Percentiles rank a stretch among this genome's conserved stretches.
These are phyloP conservation scores for Globisporangium cylindrosporum DNA, from an alignment of 352 stramenopile species.

Conservation along the genomic window DNA sequence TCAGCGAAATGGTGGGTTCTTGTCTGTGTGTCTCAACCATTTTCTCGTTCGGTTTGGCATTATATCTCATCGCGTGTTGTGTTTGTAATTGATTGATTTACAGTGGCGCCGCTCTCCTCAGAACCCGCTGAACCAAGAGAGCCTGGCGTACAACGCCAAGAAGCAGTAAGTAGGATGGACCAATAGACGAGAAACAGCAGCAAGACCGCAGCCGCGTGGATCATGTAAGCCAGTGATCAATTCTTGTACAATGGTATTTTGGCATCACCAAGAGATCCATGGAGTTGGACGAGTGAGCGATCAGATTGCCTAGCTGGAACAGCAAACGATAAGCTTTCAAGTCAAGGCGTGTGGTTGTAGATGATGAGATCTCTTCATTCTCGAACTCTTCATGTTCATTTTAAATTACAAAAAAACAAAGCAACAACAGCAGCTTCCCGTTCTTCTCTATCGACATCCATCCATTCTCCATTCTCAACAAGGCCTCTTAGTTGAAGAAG, in stretches of 20 bases:
- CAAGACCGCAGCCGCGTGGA: background rate
- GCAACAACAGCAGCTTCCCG: background rate
- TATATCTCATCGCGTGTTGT: background rate
- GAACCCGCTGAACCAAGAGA: background rate
- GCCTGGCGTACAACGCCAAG: background rate
- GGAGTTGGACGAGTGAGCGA: too few relatives aligned
- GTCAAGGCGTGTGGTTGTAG: background rate
- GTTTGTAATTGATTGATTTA: background rate
- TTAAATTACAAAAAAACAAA: constrained; percentile 2
- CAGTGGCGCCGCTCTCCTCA: background rate
- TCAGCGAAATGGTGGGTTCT: background rate
- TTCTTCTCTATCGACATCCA: background rate
- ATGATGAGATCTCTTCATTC: background rate
- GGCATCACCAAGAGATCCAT: too few relatives aligned
- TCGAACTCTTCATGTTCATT: background rate
- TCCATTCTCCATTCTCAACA: background rate
- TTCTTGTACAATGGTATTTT: too few relatives aligned
- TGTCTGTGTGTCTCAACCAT: background rate
- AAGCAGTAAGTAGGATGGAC: background rate
- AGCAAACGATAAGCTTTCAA: too few relatives aligned
- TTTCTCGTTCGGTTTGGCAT: background rate
- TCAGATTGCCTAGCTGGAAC: too few relatives aligned
- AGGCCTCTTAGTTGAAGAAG: background rate
- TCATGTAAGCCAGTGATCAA: too few relatives aligned
- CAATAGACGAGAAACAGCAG: background rate